A percentile compares a stretch with the other conserved stretches of the same genome.
Evolutionary conservation across 495 filamentous ascomycete genomes (phyloP).

Genomic region (Penicillium canescens): DNA sequence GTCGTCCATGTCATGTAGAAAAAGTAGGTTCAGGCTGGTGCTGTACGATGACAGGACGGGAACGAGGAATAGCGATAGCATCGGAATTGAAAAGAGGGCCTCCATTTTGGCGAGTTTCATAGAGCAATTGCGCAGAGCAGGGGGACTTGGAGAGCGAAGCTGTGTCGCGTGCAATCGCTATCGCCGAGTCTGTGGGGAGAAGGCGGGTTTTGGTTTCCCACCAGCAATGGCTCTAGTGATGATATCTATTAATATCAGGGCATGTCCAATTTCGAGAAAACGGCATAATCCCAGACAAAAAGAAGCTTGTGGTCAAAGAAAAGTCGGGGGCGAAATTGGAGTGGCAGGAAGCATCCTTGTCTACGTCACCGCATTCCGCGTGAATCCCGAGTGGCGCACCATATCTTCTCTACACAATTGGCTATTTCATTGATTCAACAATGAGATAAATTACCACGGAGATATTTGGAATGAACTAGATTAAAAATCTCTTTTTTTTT

Average conservation of each 20-base stretch:
- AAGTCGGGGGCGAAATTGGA: slow-evolving; percentile 1
- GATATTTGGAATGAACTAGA: too few species aligned
- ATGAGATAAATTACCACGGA: too few species aligned
- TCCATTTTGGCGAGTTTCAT: slow-evolving; percentile 45
- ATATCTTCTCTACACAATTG: too few species aligned
- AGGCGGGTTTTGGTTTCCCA: neutral
- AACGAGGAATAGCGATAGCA: slow-evolving; percentile 64
- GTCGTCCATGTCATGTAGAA: slow-evolving; percentile 92
- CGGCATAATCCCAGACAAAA: neutral
- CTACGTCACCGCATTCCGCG: slow-evolving; percentile 4
- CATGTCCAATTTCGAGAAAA: neutral
- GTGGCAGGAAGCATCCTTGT: slow-evolving; percentile 8
- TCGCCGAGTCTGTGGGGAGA: slow-evolving; percentile 1
- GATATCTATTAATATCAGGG: neutral
- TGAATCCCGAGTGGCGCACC: neutral
- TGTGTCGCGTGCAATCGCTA: neutral
- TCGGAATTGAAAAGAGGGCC: slow-evolving; percentile 67
- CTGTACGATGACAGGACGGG: slow-evolving; percentile 60
- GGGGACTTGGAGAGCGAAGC: neutral
- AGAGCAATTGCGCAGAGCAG: neutral
- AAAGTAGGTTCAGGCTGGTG: slow-evolving; percentile 80
- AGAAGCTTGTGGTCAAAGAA: neutral
- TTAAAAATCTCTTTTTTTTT: too few species aligned
- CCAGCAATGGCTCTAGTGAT: neutral
- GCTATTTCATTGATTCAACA: too few species aligned